Evolutionary conservation across 305 asterid species (phyloP), one percentile per base, ranked within the genome.

Genomic region (Nicotiana rustica): DNA sequence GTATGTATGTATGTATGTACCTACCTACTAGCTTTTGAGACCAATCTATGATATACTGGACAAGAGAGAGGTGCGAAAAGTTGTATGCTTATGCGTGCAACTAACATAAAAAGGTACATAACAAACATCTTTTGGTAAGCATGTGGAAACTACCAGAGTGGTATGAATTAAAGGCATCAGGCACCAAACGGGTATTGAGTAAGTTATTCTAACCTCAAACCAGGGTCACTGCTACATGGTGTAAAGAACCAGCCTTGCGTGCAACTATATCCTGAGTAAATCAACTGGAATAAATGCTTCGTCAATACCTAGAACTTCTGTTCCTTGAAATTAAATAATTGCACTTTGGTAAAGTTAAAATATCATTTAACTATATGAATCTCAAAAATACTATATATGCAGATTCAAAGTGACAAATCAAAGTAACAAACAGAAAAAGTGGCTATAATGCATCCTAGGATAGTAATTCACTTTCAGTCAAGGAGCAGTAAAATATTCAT

Each of bases 231-330:
- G 86, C 90, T 92, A 90, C 99, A 96, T 79, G 99, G 98, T 14
- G 99, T 92, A 85, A 93, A 92, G 91, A 96, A 96, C 99, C 99
- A 96, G 25, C 98, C 99, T 86, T 96, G 97, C 86, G 88, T 94
- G 94, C 99, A 96, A 92, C 97, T 93, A 88, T 93, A 96, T 86
- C 99, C 97, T 69, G 98, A 94, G 88, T 96, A 96, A 84, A 96
- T 96, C 86, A 96, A 78, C 92, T 89, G 85, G 62, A 82, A 75
- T 9, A 75, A 75, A 75, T 25, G 79, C 44, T 25, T 4, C 29
- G 2, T 75, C 64, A 75, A 49, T 75, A 73, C 59, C 78, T 71
- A 71, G 21, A 71, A 71, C 61, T 47, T 71, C 41, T 19, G 59
- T 71, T 6, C 41, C 62, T 44, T 3, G 38, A 71, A 71, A 21